Conservation (phyloP, 352 stramenopile species). For the Aphanomyces cochlioides region DNA sequence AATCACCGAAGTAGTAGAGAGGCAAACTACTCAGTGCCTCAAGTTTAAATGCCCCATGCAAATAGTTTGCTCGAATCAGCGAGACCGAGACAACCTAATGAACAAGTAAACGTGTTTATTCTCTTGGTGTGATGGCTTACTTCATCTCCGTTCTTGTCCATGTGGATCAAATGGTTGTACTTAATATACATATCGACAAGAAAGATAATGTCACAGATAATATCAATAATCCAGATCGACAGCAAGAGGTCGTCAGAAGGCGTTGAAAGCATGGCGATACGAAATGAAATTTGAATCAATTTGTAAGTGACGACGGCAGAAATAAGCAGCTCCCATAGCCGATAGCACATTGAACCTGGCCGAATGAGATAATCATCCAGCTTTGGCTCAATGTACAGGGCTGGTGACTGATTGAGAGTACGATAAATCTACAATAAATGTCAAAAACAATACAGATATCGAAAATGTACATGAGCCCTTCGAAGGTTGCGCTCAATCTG, state of each 20-base stretch:
- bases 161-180: conserved; percentile 33
- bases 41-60: conserved; percentile 34
- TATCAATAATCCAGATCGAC: conserved; percentile 35
- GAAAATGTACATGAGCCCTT: conserved; percentile 1
- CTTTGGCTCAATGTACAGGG: conserved; percentile 7
- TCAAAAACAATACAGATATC: neutral
- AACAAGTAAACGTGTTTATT: neutral
- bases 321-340: conserved; percentile 37
- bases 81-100: conserved; percentile 21
- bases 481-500: neutral
- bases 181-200: conserved; percentile 43
- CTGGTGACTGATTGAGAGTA: neutral
- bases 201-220: conserved; percentile 33
- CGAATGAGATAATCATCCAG: neutral
- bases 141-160: conserved; percentile 22
- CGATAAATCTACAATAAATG: conserved; percentile 5
- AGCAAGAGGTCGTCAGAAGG: conserved; percentile 33
- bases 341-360: conserved; percentile 1
- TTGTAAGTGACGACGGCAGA: conserved; percentile 39
- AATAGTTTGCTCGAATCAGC: conserved; percentile 36
- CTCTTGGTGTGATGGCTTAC: neutral
- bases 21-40: conserved; percentile 34
- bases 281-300: conserved; percentile 37
- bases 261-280: conserved; percentile 32
- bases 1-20: conserved; percentile 43